Base-by-base conservation (phyloP, 1,139 yeast species). In the Yamadazyma friedrichii region DNA sequence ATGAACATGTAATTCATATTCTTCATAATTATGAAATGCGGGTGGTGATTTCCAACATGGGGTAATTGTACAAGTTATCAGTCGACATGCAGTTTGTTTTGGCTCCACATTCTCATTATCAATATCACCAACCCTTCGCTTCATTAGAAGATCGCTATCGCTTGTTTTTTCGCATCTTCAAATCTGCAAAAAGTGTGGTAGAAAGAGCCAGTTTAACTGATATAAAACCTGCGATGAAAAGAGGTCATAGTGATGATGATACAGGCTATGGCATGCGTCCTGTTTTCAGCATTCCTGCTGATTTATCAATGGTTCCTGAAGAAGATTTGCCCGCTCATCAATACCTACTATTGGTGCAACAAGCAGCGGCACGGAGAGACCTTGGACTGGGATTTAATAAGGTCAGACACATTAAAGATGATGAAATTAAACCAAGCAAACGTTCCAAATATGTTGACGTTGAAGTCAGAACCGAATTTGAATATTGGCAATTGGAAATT, bases 1-100 rank as follows among this genome's bases (percentile, higher is more conserved):
- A 10, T 47, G 37, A 12, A 65, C 53, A 41, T 72, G 76, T 1
- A 52, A 32, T 41, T 70, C 74, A 42, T 61, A 69, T 1, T 47
- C 47, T 3, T 33, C 39, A 40, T 58, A 59, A 16, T 30, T 34
- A n/a, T 16, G 15, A 15, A 34, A 34, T 10, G 22, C 3, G 8
- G 15, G 28, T 9, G 9, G 24, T 12, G 12, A 12, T 26, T 13
- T 34, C 36, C 36, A 24, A 26, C 36, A 33, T 25, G 30, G 38
- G 34, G 43, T 3, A 9, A 31, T 3, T 9, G 22, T 15, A 20
- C 40, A 26, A n/a, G 17, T 9, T 10, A 38, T 31, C 33, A 10
- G 4, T 15, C 12, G 13, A 3, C 3, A 20, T 33, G 15, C 9
- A 2, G 9, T 25, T 33, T 25, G 17, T 15, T 11, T 15, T 10